phyloP scores from a whole-genome alignment of 805 yeast genomes.

The Cyberlindnera maritima region DNA sequence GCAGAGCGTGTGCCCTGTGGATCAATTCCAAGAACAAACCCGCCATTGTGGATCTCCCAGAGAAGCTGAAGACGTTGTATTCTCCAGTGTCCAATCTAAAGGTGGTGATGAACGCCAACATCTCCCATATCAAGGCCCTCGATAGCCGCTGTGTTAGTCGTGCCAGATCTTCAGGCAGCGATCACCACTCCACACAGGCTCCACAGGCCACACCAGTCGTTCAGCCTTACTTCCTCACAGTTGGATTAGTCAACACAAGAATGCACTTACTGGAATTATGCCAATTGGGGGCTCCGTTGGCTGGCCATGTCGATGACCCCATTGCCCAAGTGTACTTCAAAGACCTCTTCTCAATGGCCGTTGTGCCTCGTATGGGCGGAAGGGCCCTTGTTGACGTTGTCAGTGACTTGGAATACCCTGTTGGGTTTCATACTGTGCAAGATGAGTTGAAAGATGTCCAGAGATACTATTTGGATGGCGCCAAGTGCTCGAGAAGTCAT shows the following conservation, averaged over 20 bases:
- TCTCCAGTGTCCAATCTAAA: neutral
- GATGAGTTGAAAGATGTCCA: neutral
- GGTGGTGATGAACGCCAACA: constrained; percentile 12
- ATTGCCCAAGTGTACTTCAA: constrained; percentile 15
- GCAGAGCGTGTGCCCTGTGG: constrained; percentile 13
- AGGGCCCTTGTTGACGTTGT: constrained; percentile 7
- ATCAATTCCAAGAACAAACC: constrained; percentile 2
- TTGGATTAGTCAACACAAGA: constrained; percentile 13
- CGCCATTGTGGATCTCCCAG: neutral
- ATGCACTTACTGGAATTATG: constrained; percentile 5
- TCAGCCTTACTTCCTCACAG: constrained; percentile 12
- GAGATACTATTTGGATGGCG: constrained; percentile 1
- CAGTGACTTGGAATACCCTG: constrained; percentile 5
- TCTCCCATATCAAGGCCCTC: neutral
- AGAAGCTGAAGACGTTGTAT: neutral
- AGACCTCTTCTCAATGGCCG: constrained; percentile 11
- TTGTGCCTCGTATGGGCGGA: constrained; percentile 1
- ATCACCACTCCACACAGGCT: too few relatives aligned
- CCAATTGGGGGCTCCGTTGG: neutral
- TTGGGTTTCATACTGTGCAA: neutral
- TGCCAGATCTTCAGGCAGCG: too few relatives aligned
- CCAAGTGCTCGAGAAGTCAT: constrained; percentile 1
- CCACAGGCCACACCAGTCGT: neutral
- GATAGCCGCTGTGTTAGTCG: too few relatives aligned
- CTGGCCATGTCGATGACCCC: constrained; percentile 8